These are phyloP conservation scores for Magnaporthiopsis rhizophila DNA, from an alignment of 2,329 filamentous ascomycete species.

Conservation along the genomic window DNA sequence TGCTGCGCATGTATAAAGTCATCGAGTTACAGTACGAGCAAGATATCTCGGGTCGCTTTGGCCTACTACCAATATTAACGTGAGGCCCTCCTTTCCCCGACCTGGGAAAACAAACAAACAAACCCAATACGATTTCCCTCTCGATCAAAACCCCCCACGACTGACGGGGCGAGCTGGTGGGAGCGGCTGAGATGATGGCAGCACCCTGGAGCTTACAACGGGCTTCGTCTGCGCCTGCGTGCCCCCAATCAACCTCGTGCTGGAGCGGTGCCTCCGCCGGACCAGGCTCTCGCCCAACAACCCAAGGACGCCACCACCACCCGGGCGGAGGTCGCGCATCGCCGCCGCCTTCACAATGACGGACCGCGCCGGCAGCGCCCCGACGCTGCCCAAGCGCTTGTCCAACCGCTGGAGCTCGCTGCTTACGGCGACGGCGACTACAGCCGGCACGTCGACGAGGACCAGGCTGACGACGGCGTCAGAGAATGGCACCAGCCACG, in stretches of 20 bases:
- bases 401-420: neutral
- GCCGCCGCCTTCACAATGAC: too few relatives aligned
- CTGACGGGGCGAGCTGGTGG: neutral
- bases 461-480: neutral
- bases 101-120: neutral
- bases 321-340: too few relatives aligned
- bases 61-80: neutral
- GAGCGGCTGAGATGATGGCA: neutral
- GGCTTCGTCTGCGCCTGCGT: slow-evolving; percentile 6
- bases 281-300: neutral
- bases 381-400: too few relatives aligned
- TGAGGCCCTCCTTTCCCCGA: neutral
- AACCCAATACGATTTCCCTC: too few relatives aligned
- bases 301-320: neutral
- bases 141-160: neutral
- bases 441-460: neutral
- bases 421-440: neutral
- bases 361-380: too few relatives aligned
- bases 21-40: too few relatives aligned
- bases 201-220: neutral
- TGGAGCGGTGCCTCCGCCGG: neutral
- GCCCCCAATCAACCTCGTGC: slow-evolving; percentile 2
- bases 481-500: neutral
- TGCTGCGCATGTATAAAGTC: neutral
- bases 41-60: neutral